These are phyloP conservation scores for Ceratopteris richardii DNA, from an alignment of 75 land plant species.

Conservation along the genomic window DNA sequence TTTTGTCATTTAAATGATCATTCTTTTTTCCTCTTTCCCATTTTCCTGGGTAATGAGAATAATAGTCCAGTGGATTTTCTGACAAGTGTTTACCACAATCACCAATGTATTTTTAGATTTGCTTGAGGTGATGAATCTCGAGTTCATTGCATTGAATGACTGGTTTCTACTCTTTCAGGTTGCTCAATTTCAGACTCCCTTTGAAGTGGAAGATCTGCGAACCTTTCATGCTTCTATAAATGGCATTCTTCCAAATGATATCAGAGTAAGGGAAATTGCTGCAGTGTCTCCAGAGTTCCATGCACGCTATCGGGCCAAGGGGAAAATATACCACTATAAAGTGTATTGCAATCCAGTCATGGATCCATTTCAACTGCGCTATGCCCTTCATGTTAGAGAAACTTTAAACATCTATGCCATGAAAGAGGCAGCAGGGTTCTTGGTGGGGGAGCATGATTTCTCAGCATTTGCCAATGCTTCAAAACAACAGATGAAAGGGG, in stretches of 20 bases:
- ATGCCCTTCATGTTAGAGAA: slow-evolving; percentile 58
- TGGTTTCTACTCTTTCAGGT: slow-evolving; percentile 74
- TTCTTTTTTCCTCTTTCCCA: too few relatives aligned
- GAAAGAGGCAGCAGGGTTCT: slow-evolving; percentile 68
- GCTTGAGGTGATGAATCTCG: too few relatives aligned
- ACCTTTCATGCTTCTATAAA: slow-evolving; percentile 61
- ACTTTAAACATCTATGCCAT: slow-evolving; percentile 52
- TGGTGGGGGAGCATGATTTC: slow-evolving; percentile 73
- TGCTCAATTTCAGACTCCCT: slow-evolving; percentile 77
- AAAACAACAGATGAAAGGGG: slow-evolving; percentile 20
- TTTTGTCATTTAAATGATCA: too few relatives aligned
- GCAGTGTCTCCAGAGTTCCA: slow-evolving; percentile 74
- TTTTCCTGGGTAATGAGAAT: too few relatives aligned
- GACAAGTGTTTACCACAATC: too few relatives aligned
- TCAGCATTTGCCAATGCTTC: slow-evolving; percentile 73
- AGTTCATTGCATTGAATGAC: too few relatives aligned
- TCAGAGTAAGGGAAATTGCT: slow-evolving; percentile 64
- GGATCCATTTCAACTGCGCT: slow-evolving; percentile 71
- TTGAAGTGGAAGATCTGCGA: slow-evolving; percentile 50
- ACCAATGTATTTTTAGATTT: too few relatives aligned
- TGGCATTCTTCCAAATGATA: slow-evolving; percentile 73
- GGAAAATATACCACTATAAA: slow-evolving; percentile 79
- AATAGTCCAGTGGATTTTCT: too few relatives aligned
- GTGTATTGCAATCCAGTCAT: slow-evolving; percentile 59
- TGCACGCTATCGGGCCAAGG: slow-evolving; percentile 65